Conservation (phyloP, 129 eudicot genomes). For the Smallanthus sonchifolius region DNA sequence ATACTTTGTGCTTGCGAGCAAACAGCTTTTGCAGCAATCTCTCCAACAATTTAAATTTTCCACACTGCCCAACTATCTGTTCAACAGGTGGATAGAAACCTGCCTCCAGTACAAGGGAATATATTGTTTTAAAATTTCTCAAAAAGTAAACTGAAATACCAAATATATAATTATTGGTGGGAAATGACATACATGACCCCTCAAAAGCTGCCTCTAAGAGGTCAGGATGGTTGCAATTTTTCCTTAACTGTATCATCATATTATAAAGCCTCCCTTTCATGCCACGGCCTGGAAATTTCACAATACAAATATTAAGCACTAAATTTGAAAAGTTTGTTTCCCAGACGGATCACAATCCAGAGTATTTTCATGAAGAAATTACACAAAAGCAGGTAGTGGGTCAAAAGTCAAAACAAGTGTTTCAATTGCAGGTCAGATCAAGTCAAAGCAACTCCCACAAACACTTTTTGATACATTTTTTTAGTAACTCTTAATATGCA, state of each 20-base stretch:
- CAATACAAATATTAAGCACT: not conserved
- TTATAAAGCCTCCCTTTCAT: constrained; percentile 62
- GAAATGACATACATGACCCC: constrained; percentile 58
- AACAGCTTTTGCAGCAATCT: constrained; percentile 55
- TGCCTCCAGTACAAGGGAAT: constrained; percentile 17
- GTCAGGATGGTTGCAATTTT: constrained; percentile 97
- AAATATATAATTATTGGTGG: not conserved
- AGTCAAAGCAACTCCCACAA: not conserved
- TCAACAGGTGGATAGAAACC: constrained; percentile 89
- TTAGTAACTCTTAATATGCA: not conserved
- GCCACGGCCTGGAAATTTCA: constrained; percentile 52
- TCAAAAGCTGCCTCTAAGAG: constrained; percentile 74
- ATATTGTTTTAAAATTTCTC: not conserved
- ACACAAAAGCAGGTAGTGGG: not conserved
- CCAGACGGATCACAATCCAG: not conserved
- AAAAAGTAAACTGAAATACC: not conserved
- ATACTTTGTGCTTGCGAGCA: constrained; percentile 82
- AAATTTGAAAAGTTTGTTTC: not conserved
- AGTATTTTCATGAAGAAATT: not conserved
- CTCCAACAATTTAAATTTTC: constrained; percentile 79
- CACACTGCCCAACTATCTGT: constrained; percentile 86
- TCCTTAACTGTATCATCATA: constrained; percentile 83
- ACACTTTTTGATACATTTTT: not conserved
- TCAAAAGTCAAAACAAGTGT: not conserved
- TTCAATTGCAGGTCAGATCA: not conserved